phyloP scores from a whole-genome alignment of 2,329 filamentous ascomycete genomes.

The Neoscytalidium dimidiatum region DNA sequence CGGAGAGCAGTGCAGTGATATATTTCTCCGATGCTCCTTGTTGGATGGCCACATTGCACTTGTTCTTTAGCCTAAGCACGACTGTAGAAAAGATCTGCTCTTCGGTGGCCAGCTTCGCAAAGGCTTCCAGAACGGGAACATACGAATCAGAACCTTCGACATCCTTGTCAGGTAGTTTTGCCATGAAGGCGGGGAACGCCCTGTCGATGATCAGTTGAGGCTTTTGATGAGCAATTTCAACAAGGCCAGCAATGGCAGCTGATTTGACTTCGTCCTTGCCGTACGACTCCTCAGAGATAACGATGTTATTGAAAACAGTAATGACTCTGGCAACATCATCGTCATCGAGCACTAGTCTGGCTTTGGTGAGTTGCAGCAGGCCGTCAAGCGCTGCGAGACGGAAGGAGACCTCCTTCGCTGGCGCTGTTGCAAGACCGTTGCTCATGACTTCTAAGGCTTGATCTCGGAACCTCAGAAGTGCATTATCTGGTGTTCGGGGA shows the following conservation, averaged over 20 bases:
- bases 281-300: slow-evolving; percentile 60
- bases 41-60: slow-evolving; percentile 58
- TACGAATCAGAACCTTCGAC: slow-evolving; percentile 50
- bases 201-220: slow-evolving; percentile 64
- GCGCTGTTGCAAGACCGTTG: slow-evolving; percentile 45
- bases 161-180: slow-evolving; percentile 61
- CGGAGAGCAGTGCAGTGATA: slow-evolving; percentile 60
- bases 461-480: slow-evolving; percentile 41
- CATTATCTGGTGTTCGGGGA: slow-evolving; percentile 34
- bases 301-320: slow-evolving; percentile 62
- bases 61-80: slow-evolving; percentile 64
- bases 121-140: slow-evolving; percentile 60
- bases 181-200: slow-evolving; percentile 67
- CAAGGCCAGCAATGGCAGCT: slow-evolving; percentile 59
- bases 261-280: slow-evolving; percentile 60
- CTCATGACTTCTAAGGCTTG: slow-evolving; percentile 46
- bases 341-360: slow-evolving; percentile 43
- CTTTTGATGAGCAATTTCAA: slow-evolving; percentile 63
- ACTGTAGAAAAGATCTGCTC: slow-evolving; percentile 65
- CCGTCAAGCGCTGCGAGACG: slow-evolving; percentile 48
- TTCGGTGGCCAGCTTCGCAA: slow-evolving; percentile 65
- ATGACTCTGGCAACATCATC: slow-evolving; percentile 52
- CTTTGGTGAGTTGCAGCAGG: slow-evolving; percentile 45
- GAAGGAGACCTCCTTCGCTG: slow-evolving; percentile 53
- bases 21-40: slow-evolving; percentile 56